Base-by-base conservation (phyloP, 2,329 filamentous ascomycete species). In the Fusarium penzigii region DNA sequence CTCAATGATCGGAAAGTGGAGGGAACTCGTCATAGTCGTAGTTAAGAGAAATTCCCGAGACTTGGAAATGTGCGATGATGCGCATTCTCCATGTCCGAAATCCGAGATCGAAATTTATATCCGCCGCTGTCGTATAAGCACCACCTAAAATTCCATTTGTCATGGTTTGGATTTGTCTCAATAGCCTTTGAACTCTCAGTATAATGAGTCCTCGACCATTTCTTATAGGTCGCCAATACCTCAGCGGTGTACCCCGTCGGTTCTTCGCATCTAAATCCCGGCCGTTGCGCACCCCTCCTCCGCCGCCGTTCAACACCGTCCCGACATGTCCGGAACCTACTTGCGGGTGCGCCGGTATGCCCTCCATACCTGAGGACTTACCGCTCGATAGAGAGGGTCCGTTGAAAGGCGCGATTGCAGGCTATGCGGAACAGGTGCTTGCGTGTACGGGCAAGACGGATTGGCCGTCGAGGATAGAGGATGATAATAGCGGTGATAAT, bases 401-500 rank as follows among this genome's bases (percentile, higher is more conserved):
- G 16, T 75, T 97, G 41, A 87, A 89, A 66, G 89, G 89, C 12
- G 87, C 88, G 6, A 92, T 96, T 73, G 79, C 88, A 2, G 77
- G 80, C 1, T 96, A 96, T 68, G 79, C 85, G 1, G 87, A 95
- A 70, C 92, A 97, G 62, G 82, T 97, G 4, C 72, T 97, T 10
- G 79, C 97, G 13, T 92, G 88, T 56, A 96, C 92, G 0, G 92
- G 90, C 5, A 83, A 85, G 55, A 74, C 80, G 29, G 89, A 96
- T 72, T 97, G 92, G 92, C 77, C 80, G 29, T 92, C 88, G 65
- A 83, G 84, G 51, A 95, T 97, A 56, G 92, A 96, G 68, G 86
- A 96, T 20, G 91, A 95, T 53, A 83, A 87, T 62, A 80, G 72
- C 64, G 83, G 76, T 14, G 80, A 85, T 59, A 87, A 87, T 60